Percentiles rank a stretch among this genome's conserved stretches.
These are phyloP conservation scores for Tetrahymena thermophila DNA, from an alignment of 73 alveolate genomes.

Conservation along the genomic window DNA sequence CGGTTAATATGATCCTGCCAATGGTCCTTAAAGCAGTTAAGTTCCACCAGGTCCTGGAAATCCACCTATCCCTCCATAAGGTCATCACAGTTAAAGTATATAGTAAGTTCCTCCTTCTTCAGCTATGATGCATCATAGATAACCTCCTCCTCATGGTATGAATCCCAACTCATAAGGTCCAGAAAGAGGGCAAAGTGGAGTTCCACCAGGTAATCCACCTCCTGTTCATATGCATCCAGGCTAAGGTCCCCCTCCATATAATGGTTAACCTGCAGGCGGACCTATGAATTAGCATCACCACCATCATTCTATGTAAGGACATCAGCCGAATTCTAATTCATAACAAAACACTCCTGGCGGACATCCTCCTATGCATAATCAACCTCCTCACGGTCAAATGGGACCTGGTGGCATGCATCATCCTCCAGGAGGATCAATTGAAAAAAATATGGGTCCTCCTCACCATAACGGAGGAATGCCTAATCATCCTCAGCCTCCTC, in stretches of 20 bases:
- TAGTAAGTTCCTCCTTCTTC: background rate
- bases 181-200: background rate
- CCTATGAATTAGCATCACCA: background rate
- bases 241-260: background rate
- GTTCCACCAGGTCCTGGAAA: background rate
- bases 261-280: background rate
- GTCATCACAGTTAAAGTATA: background rate
- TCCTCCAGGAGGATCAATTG: background rate
- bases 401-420: background rate
- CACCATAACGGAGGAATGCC: slow-evolving; percentile 1
- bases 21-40: background rate
- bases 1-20: background rate
- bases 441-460: background rate
- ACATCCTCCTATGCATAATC: background rate
- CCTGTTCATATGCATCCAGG: background rate
- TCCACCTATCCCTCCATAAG: background rate
- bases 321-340: background rate
- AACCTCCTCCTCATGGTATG: background rate
- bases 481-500: background rate
- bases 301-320: background rate
- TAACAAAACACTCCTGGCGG: background rate
- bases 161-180: background rate
- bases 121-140: background rate
- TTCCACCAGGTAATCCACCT: background rate
- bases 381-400: background rate